Percentiles rank a stretch among this genome's conserved stretches.
phyloP scores from a whole-genome alignment of 176 grass and related monocot species.

The Oryza longistaminata region DNA sequence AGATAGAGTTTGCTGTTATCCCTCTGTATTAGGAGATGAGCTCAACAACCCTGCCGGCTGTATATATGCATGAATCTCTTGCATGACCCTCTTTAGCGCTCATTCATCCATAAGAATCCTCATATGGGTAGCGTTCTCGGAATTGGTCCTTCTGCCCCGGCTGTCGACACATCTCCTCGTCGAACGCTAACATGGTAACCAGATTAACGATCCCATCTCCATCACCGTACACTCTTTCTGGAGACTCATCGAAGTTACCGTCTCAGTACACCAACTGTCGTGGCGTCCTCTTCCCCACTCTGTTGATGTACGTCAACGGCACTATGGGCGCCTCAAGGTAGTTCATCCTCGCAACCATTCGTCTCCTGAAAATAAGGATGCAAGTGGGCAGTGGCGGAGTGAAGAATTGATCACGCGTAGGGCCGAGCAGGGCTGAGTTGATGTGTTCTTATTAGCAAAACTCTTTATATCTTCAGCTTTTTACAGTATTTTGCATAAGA shows the following conservation, averaged over 20 bases:
- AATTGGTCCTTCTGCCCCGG: not conserved
- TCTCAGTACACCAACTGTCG: not conserved
- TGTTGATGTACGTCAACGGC: not conserved
- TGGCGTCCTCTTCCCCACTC: not conserved
- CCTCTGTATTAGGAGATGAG: too few relatives aligned
- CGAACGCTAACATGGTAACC: not conserved
- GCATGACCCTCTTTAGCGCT: not conserved
- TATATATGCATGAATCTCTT: too few relatives aligned
- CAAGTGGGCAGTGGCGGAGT: too few relatives aligned
- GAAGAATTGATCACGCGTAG: too few relatives aligned
- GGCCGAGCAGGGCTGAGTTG: too few relatives aligned
- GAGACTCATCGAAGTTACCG: not conserved
- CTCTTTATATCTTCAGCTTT: too few relatives aligned
- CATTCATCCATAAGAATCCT: not conserved
- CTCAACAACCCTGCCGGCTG: too few relatives aligned
- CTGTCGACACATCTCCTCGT: not conserved
- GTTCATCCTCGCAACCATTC: not conserved
- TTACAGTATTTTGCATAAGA: too few relatives aligned
- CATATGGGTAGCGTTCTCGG: not conserved
- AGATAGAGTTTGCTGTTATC: too few relatives aligned
- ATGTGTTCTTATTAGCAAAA: too few relatives aligned
- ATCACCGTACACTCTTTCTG: not conserved
- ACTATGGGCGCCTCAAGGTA: not conserved
- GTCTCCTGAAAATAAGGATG: not conserved
- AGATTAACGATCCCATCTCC: not conserved